These are phyloP conservation scores for Emergomyces orientalis DNA, from an alignment of 2,329 filamentous ascomycete genomes.

Conservation along the genomic window DNA sequence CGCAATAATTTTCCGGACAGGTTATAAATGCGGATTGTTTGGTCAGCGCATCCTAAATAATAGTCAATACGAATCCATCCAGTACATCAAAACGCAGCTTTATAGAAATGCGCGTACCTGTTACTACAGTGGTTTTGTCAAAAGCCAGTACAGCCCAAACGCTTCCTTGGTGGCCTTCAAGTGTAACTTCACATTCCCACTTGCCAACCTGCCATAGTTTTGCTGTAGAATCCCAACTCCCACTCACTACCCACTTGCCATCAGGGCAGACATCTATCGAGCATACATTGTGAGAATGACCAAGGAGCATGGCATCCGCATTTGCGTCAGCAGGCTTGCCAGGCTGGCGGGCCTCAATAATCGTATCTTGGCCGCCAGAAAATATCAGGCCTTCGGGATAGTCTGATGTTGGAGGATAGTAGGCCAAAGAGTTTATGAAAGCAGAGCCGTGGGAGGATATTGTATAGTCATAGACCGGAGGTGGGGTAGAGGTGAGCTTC, in stretches of 20 bases:
- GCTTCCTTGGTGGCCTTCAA: conserved; percentile 68
- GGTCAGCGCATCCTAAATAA: conserved; percentile 66
- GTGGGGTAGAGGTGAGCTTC: conserved; percentile 57
- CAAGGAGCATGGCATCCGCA: conserved; percentile 75
- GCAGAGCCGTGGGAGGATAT: conserved; percentile 70
- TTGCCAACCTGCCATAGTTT: conserved; percentile 77
- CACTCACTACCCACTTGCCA: conserved; percentile 70
- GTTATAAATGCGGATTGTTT: conserved; percentile 75
- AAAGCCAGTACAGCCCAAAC: conserved; percentile 90
- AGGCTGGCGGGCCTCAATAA: conserved; percentile 80
- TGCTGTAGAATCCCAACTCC: conserved; percentile 85
- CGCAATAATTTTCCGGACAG: conserved; percentile 53
- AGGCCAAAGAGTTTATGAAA: conserved; percentile 81
- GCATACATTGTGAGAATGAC: conserved; percentile 82
- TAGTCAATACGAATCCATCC: conserved; percentile 1
- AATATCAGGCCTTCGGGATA: conserved; percentile 73
- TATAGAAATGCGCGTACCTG: conserved; percentile 37
- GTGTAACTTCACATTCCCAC: conserved; percentile 66
- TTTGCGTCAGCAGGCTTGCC: conserved; percentile 59
- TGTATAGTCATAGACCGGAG: conserved; percentile 65
- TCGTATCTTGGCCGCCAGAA: conserved; percentile 81
- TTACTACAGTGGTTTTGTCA: conserved; percentile 70
- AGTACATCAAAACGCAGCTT: not conserved
- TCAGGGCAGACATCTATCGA: conserved; percentile 68
- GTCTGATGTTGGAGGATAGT: conserved; percentile 57